Conservation (phyloP, 208 protist genomes). For the Leishmania tropica region DNA sequence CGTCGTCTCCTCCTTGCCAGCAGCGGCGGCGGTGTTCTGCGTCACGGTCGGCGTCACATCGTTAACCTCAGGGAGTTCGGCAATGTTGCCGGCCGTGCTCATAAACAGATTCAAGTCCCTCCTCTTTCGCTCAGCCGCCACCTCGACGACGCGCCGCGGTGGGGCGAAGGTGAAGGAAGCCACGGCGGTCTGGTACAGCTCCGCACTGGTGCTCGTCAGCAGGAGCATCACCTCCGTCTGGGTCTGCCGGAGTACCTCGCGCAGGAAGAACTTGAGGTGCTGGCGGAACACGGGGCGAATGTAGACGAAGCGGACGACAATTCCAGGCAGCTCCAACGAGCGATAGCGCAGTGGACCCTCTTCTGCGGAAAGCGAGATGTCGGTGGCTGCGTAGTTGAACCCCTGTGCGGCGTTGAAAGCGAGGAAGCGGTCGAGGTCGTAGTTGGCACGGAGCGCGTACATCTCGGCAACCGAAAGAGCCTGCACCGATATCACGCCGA, state of each 20-base stretch:
- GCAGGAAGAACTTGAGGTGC: conserved; percentile 77
- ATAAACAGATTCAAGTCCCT: not conserved
- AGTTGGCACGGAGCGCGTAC: conserved; percentile 88
- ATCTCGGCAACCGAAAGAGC: conserved; percentile 58
- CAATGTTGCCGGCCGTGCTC: not conserved
- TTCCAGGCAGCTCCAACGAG: conserved; percentile 43
- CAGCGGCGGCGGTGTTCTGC: not conserved
- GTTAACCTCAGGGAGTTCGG: conserved; percentile 27
- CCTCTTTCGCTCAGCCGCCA: not conserved
- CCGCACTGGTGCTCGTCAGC: conserved; percentile 33
- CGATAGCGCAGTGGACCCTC: conserved; percentile 51
- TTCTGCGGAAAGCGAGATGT: conserved; percentile 48
- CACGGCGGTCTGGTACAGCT: conserved; percentile 46
- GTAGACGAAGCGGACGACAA: conserved; percentile 77
- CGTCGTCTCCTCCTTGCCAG: not conserved
- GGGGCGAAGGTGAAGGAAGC: conserved; percentile 41
- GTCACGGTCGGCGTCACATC: conserved; percentile 27
- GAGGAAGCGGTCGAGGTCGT: conserved; percentile 84
- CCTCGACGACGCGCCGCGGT: conserved; percentile 80
- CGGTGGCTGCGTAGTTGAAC: conserved; percentile 67
- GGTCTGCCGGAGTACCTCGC: conserved; percentile 76
- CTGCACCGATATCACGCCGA: conserved; percentile 69
- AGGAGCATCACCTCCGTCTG: conserved; percentile 63
- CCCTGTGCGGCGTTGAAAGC: conserved; percentile 65
- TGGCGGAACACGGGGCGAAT: conserved; percentile 61